phyloP scores from a whole-genome alignment of 2,329 filamentous ascomycete species.

The Phaeosphaeriaceae sp. region DNA sequence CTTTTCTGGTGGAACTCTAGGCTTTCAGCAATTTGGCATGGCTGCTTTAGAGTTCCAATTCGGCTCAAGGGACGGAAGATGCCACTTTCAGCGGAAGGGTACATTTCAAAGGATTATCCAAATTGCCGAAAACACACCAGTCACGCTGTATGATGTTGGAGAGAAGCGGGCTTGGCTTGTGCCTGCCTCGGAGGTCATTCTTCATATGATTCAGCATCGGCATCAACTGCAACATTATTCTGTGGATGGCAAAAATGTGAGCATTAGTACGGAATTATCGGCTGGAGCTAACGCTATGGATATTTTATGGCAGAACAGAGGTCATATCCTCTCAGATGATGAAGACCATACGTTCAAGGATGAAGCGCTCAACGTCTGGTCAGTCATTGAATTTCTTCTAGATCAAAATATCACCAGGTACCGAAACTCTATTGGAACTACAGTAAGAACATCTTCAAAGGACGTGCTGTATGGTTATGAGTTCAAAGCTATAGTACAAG shows the following conservation, averaged over 20 bases:
- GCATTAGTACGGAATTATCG: conserved; percentile 2
- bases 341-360: conserved; percentile 18
- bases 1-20: conserved; percentile 14
- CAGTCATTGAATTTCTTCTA: conserved; percentile 21
- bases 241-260: conserved; percentile 8
- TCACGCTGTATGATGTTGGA: conserved; percentile 19
- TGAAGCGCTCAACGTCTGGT: conserved; percentile 18
- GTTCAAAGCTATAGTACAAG: conserved; percentile 22
- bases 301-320: conserved; percentile 5
- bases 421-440: neutral
- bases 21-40: conserved; percentile 21
- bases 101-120: conserved; percentile 17
- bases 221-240: conserved; percentile 16
- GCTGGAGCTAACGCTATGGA: conserved; percentile 8
- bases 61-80: conserved; percentile 20
- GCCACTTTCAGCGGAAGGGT: conserved; percentile 17
- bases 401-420: conserved; percentile 13
- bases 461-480: conserved; percentile 18
- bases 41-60: conserved; percentile 17
- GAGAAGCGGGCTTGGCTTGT: conserved; percentile 22
- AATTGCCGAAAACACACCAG: conserved; percentile 13
- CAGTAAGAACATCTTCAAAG: conserved; percentile 3
- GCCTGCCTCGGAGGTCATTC: conserved; percentile 19
- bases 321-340: conserved; percentile 6
- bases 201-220: conserved; percentile 24